These are phyloP conservation scores for Talaromyces rugulosus DNA, from an alignment of 2,329 filamentous ascomycete species.

Conservation along the genomic window DNA sequence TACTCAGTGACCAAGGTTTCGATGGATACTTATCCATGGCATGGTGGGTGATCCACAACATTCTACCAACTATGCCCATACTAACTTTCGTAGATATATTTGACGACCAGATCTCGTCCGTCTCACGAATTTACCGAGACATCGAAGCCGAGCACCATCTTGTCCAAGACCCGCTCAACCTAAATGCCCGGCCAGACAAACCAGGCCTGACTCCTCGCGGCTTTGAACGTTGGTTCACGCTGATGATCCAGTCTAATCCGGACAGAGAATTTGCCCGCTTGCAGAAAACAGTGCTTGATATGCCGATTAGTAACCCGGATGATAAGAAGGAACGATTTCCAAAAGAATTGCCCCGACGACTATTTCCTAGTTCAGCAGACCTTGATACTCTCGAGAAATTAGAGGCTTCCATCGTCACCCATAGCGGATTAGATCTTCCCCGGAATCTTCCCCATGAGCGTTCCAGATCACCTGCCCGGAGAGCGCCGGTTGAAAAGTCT, in stretches of 20 bases:
- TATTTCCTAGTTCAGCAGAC: conserved; percentile 63
- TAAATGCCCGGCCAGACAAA: conserved; percentile 52
- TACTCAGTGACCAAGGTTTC: conserved; percentile 64
- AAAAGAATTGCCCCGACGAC: conserved; percentile 68
- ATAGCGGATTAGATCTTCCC: conserved; percentile 46
- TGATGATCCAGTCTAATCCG: conserved; percentile 70
- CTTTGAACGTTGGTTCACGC: conserved; percentile 67
- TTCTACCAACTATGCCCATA: neutral
- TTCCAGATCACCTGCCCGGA: conserved; percentile 25
- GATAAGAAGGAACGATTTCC: conserved; percentile 70
- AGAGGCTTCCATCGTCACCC: conserved; percentile 55
- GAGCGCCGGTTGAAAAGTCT: conserved; percentile 5
- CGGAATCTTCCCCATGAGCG: conserved; percentile 34
- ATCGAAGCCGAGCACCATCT: conserved; percentile 60
- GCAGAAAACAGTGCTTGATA: conserved; percentile 61
- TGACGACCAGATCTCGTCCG: conserved; percentile 48
- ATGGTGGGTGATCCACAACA: conserved; percentile 46
- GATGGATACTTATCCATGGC: conserved; percentile 65
- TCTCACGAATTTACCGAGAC: conserved; percentile 56
- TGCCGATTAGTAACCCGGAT: conserved; percentile 66
- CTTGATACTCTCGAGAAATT: conserved; percentile 56
- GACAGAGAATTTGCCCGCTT: conserved; percentile 70
- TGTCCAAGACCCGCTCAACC: conserved; percentile 47
- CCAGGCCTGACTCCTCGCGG: conserved; percentile 65
- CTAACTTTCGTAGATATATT: conserved; percentile 48